Percentiles rank a stretch among this genome's conserved stretches.
Conservation (phyloP, 768 basidiomycete genomes). For the Pholiota molesta region DNA sequence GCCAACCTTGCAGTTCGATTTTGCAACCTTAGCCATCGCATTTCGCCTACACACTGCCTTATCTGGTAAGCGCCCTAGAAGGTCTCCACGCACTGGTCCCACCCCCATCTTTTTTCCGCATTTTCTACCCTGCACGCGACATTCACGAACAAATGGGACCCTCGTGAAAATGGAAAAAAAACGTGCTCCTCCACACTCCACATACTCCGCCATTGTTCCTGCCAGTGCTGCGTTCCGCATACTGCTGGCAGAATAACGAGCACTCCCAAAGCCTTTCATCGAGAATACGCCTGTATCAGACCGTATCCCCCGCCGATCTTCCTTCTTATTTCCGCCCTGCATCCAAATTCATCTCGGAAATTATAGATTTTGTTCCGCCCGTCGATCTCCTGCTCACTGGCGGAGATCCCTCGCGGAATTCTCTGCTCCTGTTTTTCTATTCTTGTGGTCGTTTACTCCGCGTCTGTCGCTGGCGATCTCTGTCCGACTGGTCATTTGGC, state of each 20-base stretch:
- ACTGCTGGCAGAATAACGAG: neutral
- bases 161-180: neutral
- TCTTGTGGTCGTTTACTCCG: neutral
- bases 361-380: neutral
- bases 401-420: neutral
- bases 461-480: neutral
- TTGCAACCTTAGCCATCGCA: neutral
- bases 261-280: neutral
- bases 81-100: too few relatives aligned
- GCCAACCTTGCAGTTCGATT: neutral
- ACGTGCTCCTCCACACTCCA: neutral
- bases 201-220: neutral
- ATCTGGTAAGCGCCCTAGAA: too few relatives aligned
- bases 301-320: neutral
- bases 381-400: neutral
- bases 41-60: neutral
- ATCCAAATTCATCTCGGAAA: neutral
- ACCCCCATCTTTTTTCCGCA: too few relatives aligned
- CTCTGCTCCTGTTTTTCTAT: neutral
- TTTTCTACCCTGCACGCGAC: too few relatives aligned
- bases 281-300: neutral
- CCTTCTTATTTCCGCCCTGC: neutral
- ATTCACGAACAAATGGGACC: neutral
- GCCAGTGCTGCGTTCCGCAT: neutral
- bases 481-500: neutral